Percentiles rank a stretch among this genome's conserved stretches.
Evolutionary conservation across 768 basidiomycete species (phyloP).

Genomic region (Rhizopogon salebrosus): DNA sequence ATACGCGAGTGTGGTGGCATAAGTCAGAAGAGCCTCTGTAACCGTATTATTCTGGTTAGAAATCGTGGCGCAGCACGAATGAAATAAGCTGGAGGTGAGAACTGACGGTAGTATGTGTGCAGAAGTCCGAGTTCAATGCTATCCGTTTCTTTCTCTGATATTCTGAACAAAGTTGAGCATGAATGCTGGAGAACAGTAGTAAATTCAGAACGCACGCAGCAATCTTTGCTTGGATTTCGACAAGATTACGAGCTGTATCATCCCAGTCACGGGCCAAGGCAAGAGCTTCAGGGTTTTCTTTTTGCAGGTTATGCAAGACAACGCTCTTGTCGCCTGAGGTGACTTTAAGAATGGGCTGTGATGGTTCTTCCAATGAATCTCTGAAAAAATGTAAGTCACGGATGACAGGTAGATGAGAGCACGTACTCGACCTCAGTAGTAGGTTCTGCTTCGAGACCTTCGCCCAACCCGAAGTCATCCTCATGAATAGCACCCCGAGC

Average conservation of each 20-base stretch:
- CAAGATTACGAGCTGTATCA: conserved; percentile 52
- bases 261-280: conserved; percentile 85
- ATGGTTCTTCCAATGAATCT: conserved; percentile 5
- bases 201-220: conserved; percentile 37
- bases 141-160: conserved; percentile 43
- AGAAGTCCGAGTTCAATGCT: conserved; percentile 62
- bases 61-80: background rate
- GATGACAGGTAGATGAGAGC: background rate
- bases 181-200: background rate
- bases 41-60: background rate
- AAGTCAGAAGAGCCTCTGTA: conserved; percentile 84
- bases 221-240: conserved; percentile 49
- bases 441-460: conserved; percentile 37
- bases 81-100: background rate
- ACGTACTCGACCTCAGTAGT: conserved; percentile 25
- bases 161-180: conserved; percentile 29
- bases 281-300: conserved; percentile 70
- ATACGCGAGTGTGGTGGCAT: conserved; percentile 86
- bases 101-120: conserved; percentile 87
- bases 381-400: conserved; percentile 5
- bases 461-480: conserved; percentile 81
- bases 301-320: conserved; percentile 65
- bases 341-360: conserved; percentile 8
- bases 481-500: conserved; percentile 65
- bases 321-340: conserved; percentile 54